Evolutionary conservation across 2,329 filamentous ascomycete genomes (phyloP).

Genomic region (Alternaria novae-zelandiae): DNA sequence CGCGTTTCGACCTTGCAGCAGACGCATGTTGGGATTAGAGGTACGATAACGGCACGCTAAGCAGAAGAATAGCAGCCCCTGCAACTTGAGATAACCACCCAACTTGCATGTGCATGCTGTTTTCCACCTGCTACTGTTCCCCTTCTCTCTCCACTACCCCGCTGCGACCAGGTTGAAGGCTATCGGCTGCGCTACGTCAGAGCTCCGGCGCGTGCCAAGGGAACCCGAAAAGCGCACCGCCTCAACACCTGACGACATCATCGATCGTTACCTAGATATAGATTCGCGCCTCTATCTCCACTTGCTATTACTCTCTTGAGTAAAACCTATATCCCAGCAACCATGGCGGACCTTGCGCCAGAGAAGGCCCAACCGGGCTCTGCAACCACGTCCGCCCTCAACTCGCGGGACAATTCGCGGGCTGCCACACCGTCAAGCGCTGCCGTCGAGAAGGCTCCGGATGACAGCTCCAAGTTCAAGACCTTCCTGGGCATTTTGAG

Average conservation of each 20-base stretch:
- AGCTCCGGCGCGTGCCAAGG: slow-evolving; percentile 13
- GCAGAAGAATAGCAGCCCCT: slow-evolving; percentile 15
- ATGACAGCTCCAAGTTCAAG: slow-evolving; percentile 86
- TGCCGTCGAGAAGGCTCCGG: slow-evolving; percentile 63
- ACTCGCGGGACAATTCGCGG: slow-evolving; percentile 45
- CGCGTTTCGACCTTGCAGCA: slow-evolving; percentile 27
- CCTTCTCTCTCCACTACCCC: slow-evolving; percentile 8
- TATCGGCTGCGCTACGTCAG: slow-evolving; percentile 35
- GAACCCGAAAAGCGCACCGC: slow-evolving; percentile 20
- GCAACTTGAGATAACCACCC: not conserved
- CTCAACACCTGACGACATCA: slow-evolving; percentile 20
- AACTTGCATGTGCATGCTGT: not conserved
- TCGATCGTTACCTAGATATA: slow-evolving; percentile 3
- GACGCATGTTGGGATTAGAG: slow-evolving; percentile 22
- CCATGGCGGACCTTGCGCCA: slow-evolving; percentile 43
- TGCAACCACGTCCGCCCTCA: slow-evolving; percentile 37
- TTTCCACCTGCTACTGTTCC: not conserved
- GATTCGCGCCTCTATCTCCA: not conserved
- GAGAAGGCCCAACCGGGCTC: slow-evolving; percentile 34
- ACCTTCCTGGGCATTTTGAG: slow-evolving; percentile 87
- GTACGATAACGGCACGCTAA: slow-evolving; percentile 30
- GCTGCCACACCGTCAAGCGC: slow-evolving; percentile 44
- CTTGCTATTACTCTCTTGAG: slow-evolving; percentile 1
- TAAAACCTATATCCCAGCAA: slow-evolving; percentile 8
- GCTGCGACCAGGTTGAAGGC: slow-evolving; percentile 8